Evolutionary conservation across 139 green algal species (phyloP), one percentile per base, ranked within the genome.

Genomic region (Chlorella sorokiniana): DNA sequence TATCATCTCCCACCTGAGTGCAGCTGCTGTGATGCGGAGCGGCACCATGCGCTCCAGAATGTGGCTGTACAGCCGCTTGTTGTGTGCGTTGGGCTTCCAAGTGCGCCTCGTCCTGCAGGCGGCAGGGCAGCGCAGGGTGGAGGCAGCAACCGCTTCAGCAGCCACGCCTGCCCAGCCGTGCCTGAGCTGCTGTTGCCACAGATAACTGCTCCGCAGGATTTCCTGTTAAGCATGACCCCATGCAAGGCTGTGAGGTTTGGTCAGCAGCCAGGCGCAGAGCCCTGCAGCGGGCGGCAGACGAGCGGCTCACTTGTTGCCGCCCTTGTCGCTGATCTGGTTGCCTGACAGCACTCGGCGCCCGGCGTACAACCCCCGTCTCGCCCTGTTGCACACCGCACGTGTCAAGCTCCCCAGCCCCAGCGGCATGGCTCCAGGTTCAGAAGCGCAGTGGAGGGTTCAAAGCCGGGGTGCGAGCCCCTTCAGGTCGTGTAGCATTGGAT

Each of bases 291-390:
- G 69, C 54, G 1, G 71, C 70, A 59, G 16, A 9, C 31, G 20
- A 40, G 6, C 16, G 1, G 63, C 87, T 78, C 51, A 97, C 94
- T 89, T 95, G 81, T 97, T 97, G 63, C 88, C 92, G 38, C 94
- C 94, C 54, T 97, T 92, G 25, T 95, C 89, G 78, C 89, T 95
- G 20, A 97, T 83, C 44, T 93, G 93, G 83, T 98, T 97, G 25
- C 92, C 94, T n/a, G 85, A 91, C 1, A 86, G 76, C 11, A 95
- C 79, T 1, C 81, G 78, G 61, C 90, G 90, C 27, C 94, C 94
- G 20, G 83, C 92, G 78, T 92, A 97, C 5, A 97, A 80, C 25
- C 93, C 91, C 5, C 88, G 76, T 14, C 76, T 69, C 11, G 92
- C 88, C 4, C 87, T 77, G 35, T 86, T 85, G 44, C 79, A 69